Percentiles rank a stretch among this genome's conserved stretches.
phyloP scores from a whole-genome alignment of 2,329 filamentous ascomycete species.

The Diplodia scrobiculata region DNA sequence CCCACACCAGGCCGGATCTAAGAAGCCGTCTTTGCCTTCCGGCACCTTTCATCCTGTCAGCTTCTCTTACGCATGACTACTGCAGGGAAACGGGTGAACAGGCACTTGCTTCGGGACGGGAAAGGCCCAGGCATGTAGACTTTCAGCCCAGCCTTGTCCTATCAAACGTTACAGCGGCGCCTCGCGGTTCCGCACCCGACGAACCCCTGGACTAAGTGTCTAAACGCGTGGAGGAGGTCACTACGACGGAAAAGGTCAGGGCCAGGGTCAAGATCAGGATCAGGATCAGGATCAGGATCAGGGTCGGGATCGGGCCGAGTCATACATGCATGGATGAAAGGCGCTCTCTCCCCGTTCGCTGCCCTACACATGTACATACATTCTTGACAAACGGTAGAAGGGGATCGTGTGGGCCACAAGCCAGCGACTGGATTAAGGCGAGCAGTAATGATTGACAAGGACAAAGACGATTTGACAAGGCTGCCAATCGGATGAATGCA shows the following conservation, averaged over 20 bases:
- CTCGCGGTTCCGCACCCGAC: not conserved
- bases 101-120: too few relatives aligned
- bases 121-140: too few relatives aligned
- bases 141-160: too few relatives aligned
- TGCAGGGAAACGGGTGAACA: too few relatives aligned
- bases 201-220: not conserved
- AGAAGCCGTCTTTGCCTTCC: too few relatives aligned
- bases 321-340: not conserved
- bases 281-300: not conserved
- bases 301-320: conserved; percentile 1
- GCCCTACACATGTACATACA: not conserved
- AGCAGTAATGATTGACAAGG: not conserved
- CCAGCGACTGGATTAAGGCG: not conserved
- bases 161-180: too few relatives aligned
- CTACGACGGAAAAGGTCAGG: not conserved
- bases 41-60: too few relatives aligned
- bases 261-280: not conserved
- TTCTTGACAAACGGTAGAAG: not conserved
- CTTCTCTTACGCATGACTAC: too few relatives aligned
- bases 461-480: not conserved
- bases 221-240: not conserved
- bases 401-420: not conserved
- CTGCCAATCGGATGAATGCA: conserved; percentile 5
- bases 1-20: too few relatives aligned
- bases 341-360: not conserved